Base-by-base conservation (phyloP, 345 rosid species). In the Pugionium cornutum region DNA sequence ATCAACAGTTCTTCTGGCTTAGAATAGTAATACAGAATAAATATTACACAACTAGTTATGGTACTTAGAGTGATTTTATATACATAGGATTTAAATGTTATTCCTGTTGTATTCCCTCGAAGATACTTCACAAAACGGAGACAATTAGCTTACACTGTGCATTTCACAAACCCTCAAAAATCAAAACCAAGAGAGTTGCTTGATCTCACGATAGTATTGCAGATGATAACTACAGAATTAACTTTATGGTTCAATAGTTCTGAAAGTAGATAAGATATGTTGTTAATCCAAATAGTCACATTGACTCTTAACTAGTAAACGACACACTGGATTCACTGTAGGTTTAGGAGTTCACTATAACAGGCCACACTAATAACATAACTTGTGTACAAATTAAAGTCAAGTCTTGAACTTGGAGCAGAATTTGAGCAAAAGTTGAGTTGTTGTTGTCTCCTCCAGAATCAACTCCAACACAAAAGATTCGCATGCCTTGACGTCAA, bases 391-490 rank as follows among this genome's bases (percentile, higher is more conserved):
- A 40, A 9, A 41, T 40, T 40, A 64, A 41, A 32, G 69, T 42
- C 52, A 2, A 6, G 32, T 36, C 54, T 62, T 47, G 29, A 39
- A 2, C 64, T 47, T 58, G 57, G 72, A 46, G 55, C 57, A 57
- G 27, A 57, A 39, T 49, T 30, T 58, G n/a, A 58, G 4, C 3
- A 56, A 36, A 1, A 48, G 18, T 18, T 18, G 72, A 54, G 55
- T 11, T 50, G 28, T 25, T 32, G 56, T 37, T 39, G 8, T 58
- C 2, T 39, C 64, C 47, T 58, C 49, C 64, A 64, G 48, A 48
- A 57, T 32, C 33, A 67, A 31, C 65, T 48, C 72, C 64, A 67
- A 37, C 49, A 30, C 40, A 48, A 57, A 18, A 37, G 64, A 47
- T 49, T 47, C 27, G 7, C 9, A 2, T 36, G 1, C 31, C 64